Evolutionary conservation across 2,329 filamentous ascomycete species (phyloP), one percentile per base, ranked within the genome.

Genomic region (Aspergillus aculeatus): DNA sequence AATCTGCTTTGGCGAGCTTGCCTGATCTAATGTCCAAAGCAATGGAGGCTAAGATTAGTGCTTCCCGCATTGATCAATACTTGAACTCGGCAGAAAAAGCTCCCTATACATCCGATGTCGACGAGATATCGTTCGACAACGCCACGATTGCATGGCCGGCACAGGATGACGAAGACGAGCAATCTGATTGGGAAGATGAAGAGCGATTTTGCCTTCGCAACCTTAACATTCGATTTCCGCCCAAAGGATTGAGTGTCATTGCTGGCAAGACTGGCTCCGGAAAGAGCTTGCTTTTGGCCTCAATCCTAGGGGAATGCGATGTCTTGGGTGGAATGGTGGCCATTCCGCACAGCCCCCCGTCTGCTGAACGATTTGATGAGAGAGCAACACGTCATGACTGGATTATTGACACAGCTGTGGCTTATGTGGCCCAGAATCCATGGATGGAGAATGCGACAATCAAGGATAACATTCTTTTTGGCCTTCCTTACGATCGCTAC

Each of bases 381-480:
- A 83, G 86, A 62, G 89, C 89, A 2, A 88, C 77, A 9, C 77
- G 71, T 50, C 75, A 76, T 3, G 81, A 91, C 65, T 93, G 89
- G 90, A 87, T 90, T 53, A 82, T 92, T 23, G 83, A 87, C 12
- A 83, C 83, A 3, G 84, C 88, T 1, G 83, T 92, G 51, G 90
- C 90, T 0, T 94, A 88, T 66, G 89, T 93, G 35, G 85, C 88
- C 1, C 90, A 93, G 70, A 91, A 89, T 7, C 90, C 91, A 0
- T 95, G 90, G 91, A 90, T 95, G 52, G 90, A 94, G 69, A 94
- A 93, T 66, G 89, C 88, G 0, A 89, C 86, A 5, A 87, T 96
- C 62, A 86, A 84, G 58, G 87, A 92, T 49, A 96, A 95, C 66
- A 89, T 95, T 54, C 73, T 91, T 0, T 95, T 94, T 62, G 90